Base-by-base conservation (phyloP, 2,329 filamentous ascomycete species). In the Cladosporium sp. region DNA sequence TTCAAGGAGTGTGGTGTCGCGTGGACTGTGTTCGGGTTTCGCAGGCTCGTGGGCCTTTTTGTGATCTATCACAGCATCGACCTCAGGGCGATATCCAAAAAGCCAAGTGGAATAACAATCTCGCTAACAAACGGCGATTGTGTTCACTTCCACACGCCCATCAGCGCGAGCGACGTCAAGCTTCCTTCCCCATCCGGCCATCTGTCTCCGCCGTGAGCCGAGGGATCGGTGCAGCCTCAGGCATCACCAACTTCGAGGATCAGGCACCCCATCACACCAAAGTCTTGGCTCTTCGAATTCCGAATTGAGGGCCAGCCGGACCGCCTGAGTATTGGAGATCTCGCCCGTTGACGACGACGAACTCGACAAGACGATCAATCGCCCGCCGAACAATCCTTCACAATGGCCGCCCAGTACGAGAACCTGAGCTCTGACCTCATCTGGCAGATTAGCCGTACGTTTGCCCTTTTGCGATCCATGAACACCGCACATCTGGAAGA, bases 371-470 rank as follows among this genome's bases (percentile, higher is more conserved):
- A 48, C 43, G 43, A 48, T 27, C 32, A 9, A 36, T 48, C 43
- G 43, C 43, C 43, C 43, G 43, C 43, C 35, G 30, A 27, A 35
- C n/a, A 35, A 39, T 39, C 43, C 22, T 33, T 48, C 43, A 48
- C 43, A 48, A 78, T 74, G 72, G 77, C 81, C 64, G 73, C 83
- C 66, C 35, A 58, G 49, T 61, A 58, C 62, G 62, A 67, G 49
- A 88, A 90, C 79, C 79, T 95, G 70, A 94, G 90, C 72, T 76
- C 84, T 70, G 91, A 96, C 77, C 81, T 96, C 67, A 78, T 95
- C 80, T 97, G 92, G 92, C 86, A 92, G 82, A 78, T 94, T 74
- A 84, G 85, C 80, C 88, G 91, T 96, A 84, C 75, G 90, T 90
- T 59, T 55, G 54, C 15, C 55, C 50, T n/a, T n/a, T 15, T 35